Conservation (phyloP, 768 basidiomycete genomes). For the Leccinum obscurum region DNA sequence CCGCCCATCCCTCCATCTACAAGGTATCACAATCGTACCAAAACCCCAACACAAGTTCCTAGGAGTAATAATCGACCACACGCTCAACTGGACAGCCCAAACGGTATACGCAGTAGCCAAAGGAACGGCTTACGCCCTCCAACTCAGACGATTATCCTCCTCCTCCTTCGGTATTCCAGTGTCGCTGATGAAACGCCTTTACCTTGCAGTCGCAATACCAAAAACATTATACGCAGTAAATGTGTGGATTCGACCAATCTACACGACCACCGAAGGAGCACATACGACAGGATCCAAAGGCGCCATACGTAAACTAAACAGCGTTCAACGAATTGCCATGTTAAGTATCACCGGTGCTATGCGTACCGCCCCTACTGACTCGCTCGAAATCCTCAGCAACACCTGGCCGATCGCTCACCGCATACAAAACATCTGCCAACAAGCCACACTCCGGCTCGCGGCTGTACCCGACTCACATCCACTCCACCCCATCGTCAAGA, state of each 20-base stretch:
- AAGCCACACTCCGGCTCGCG: not conserved
- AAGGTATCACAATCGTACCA: not conserved
- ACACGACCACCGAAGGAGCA: not conserved
- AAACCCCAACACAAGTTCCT: not conserved
- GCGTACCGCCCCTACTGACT: not conserved
- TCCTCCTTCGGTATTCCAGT: not conserved
- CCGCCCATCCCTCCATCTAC: not conserved
- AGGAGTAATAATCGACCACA: not conserved
- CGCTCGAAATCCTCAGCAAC: not conserved
- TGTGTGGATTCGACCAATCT: not conserved
- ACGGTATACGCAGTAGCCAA: not conserved
- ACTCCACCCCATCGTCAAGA: not conserved
- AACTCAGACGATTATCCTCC: not conserved
- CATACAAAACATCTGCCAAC: not conserved
- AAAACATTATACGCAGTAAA: not conserved
- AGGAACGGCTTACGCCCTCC: not conserved
- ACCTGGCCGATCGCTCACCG: not conserved
- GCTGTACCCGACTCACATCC: not conserved
- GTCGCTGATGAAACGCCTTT: not conserved
- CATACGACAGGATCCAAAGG: not conserved
- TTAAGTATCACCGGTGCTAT: not conserved
- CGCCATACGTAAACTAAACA: not conserved
- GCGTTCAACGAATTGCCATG: not conserved
- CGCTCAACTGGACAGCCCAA: not conserved
- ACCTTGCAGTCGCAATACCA: not conserved